These are phyloP conservation scores for Lithospermum erythrorhizon DNA, from an alignment of 257 asterid genomes.

Conservation along the genomic window DNA sequence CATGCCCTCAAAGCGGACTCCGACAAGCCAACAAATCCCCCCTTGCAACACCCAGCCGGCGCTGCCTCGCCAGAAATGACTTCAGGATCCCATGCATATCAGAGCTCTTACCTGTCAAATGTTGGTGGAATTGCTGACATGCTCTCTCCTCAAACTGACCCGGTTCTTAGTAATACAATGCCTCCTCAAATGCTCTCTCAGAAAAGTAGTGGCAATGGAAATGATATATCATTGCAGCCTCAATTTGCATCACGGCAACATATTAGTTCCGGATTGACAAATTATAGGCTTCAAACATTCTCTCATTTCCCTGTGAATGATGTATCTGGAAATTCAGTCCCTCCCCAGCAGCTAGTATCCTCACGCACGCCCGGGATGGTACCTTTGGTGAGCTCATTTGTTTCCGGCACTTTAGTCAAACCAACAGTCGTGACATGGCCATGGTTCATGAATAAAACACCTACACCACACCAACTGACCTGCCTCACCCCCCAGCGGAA, in stretches of 20 bases:
- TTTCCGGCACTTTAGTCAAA: slow-evolving; percentile 21
- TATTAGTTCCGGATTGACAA: slow-evolving; percentile 8
- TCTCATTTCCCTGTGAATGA: slow-evolving; percentile 10
- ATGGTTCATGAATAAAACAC: slow-evolving; percentile 13
- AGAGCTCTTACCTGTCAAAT: slow-evolving; percentile 8
- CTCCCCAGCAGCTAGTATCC: slow-evolving; percentile 13
- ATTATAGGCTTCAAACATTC: slow-evolving; percentile 18
- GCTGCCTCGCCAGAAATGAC: slow-evolving; percentile 9
- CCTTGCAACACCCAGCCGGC: slow-evolving; percentile 19
- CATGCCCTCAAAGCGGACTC: slow-evolving; percentile 7
- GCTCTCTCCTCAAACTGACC: slow-evolving; percentile 5
- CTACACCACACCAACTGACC: slow-evolving; percentile 13
- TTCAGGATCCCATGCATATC: slow-evolving; percentile 10
- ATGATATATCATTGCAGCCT: background rate
- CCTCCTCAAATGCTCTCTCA: slow-evolving; percentile 6
- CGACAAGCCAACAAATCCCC: slow-evolving; percentile 16
- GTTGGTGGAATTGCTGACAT: slow-evolving; percentile 5
- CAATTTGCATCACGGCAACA: background rate
- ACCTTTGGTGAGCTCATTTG: slow-evolving; percentile 13
- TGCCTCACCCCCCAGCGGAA: slow-evolving; percentile 13
- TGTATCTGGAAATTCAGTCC: slow-evolving; percentile 6
- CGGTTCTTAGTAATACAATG: slow-evolving; percentile 1
- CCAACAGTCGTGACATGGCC: slow-evolving; percentile 19
- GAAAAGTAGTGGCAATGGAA: slow-evolving; percentile 4
- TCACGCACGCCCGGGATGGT: slow-evolving; percentile 6